Percentiles rank a stretch among this genome's conserved stretches.
These are phyloP conservation scores for Cyamopsis tetragonoloba DNA, from an alignment of 306 rosid species.

Conservation along the genomic window DNA sequence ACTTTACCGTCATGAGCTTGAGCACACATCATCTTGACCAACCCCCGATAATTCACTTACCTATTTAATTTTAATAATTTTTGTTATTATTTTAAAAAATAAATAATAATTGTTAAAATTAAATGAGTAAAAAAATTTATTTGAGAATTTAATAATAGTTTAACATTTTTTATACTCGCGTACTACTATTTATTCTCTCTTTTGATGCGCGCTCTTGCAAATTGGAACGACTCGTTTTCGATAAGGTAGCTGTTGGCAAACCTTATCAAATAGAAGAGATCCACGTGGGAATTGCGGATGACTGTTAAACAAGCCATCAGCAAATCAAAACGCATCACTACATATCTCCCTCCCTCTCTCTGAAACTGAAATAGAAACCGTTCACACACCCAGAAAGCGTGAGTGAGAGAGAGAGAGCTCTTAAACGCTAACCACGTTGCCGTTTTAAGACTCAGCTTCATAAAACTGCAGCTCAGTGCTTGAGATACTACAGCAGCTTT, in stretches of 20 bases:
- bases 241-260: constrained; percentile 26
- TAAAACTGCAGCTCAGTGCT: background rate
- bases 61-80: too few relatives aligned
- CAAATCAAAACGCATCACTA: background rate
- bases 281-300: constrained; percentile 32
- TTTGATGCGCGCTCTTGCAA: background rate
- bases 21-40: too few relatives aligned
- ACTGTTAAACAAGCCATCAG: background rate
- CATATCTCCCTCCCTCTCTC: constrained; percentile 24
- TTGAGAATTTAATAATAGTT: too few relatives aligned
- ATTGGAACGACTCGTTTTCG: constrained; percentile 13
- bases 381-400: background rate
- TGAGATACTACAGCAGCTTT: background rate
- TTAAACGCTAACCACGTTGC: background rate
- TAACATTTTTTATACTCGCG: too few relatives aligned
- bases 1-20: too few relatives aligned
- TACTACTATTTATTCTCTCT: too few relatives aligned
- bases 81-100: too few relatives aligned
- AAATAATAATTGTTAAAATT: too few relatives aligned
- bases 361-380: background rate
- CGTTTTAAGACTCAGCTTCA: background rate
- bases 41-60: too few relatives aligned
- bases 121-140: too few relatives aligned
- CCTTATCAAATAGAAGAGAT: background rate
- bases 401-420: background rate